Evolutionary conservation across 352 stramenopile genomes (phyloP), one percentile per base, ranked within the genome.

Genomic region (Blastocystis sp.): DNA sequence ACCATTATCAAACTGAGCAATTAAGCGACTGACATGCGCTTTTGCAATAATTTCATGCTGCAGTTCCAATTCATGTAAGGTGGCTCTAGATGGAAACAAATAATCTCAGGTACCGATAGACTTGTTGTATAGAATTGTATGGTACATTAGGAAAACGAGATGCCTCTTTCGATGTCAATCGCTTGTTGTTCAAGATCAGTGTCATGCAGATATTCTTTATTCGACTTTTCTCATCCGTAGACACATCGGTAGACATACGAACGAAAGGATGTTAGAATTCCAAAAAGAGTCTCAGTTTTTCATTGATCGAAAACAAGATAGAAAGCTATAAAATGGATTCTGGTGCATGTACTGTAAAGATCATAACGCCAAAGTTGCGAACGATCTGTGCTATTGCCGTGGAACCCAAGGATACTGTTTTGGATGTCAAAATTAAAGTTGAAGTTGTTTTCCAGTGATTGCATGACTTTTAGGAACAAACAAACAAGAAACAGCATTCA

Each of bases 71-170:
- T 68, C 22, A 84, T 84, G 73, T 48, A 54, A 66, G 27, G 44
- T 53, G 6, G 58, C 30, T 57, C 73, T 84, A 66, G 0, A 35
- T n/a, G 19, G 6, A 54, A 51, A 33, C 17, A n/a, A 2, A 37
- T 17, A 69, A 27, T 37, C 64, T 76, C 5, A 24, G 11, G 24
- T 79, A 69, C 73, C 73, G 24, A 48, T 84, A 84, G 27, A 84
- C 48, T 17, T 66, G 59, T 27, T 84, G 73, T 19, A 84, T 84
- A 6, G 42, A 66, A 17, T 84, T 84, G 30, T 66, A 84, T n/a
- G 73, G 73, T 19, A 84, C 40, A 9, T 27, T 58, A 3, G 73
- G 73, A 44, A 84, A 84, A 3, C 59, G 73, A n/a, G 73, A 27
- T 4, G 73, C 73, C n/a, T 66, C 53, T 66, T 68, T 66, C 17